Base-by-base conservation (phyloP, 2,329 filamentous ascomycete species). In the Graphilbum sp. region DNA sequence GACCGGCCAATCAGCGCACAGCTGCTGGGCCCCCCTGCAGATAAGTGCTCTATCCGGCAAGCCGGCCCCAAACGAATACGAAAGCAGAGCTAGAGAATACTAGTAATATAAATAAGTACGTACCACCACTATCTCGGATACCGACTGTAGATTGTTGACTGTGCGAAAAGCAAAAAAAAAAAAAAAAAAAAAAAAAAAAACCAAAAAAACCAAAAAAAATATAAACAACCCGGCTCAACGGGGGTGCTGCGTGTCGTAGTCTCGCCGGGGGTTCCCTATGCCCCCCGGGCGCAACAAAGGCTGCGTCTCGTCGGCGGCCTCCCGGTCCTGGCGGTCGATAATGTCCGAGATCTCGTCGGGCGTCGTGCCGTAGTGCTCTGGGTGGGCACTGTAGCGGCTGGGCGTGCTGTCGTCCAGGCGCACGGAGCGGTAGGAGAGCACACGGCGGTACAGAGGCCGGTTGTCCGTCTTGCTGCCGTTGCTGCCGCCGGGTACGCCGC, bases 261-360 rank as follows among this genome's bases (percentile, higher is more conserved):
- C 44, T 6, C 41, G 40, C 18, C 37, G 45, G 72, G 47, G 43
- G 27, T 48, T 63, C 17, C 65, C 65, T 30, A 66, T 68, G 33
- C 65, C 64, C 5, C 64, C 66, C 0, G 64, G 63, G 30, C 55
- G 60, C 32, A 71, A 53, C 32, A 71, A 51, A 5, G 67, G 67
- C 43, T 67, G 60, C 30, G 60, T 67, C 50, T 70, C 66, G 29
- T 61, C 51, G 13, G 59, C 63, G 23, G 66, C 64, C 15, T 66
- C 64, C 32, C 61, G 54, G 39, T 69, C 66, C 45, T 70, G 66
- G 8, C 44, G 60, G 42, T 67, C 64, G 42, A 62, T 52, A 29
- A 69, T 63, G 27, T 63, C 57, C 36, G 66, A 62, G 43, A 68
- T 53, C 41, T 70, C 63, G 40, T 68, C 65, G 27, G 66, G 63